phyloP scores from a whole-genome alignment of 129 eudicot genomes.

The Artemisia tridentata region DNA sequence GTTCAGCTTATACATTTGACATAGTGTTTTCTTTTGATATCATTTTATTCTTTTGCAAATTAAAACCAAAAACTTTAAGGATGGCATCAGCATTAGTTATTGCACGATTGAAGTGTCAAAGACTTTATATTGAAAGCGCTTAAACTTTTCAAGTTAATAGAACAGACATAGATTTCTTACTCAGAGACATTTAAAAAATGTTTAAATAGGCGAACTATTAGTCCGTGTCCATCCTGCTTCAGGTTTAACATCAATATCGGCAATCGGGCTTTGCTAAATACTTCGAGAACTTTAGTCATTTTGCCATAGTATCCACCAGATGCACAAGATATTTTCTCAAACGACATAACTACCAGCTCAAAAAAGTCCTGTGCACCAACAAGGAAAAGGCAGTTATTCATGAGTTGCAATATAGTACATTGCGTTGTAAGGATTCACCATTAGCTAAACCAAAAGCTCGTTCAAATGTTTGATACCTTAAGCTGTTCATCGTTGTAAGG shows the following conservation, averaged over 20 bases:
- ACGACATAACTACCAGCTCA: background rate
- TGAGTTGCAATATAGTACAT: background rate
- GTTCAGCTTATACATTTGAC: background rate
- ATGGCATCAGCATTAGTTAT: background rate
- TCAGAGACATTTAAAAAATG: background rate
- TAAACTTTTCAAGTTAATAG: background rate
- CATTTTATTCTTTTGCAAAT: too few relatives aligned
- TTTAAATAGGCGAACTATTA: background rate
- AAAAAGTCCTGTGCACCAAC: background rate
- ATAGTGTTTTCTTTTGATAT: background rate
- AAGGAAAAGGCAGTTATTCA: background rate
- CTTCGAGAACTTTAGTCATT: background rate
- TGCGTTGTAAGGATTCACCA: background rate
- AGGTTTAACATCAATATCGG: background rate
- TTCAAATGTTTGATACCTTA: constrained; percentile 28
- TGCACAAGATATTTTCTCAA: background rate
- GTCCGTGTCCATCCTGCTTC: background rate
- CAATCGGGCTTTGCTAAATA: background rate
- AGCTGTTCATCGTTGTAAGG: constrained; percentile 31
- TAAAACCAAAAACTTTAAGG: background rate
- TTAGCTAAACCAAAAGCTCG: background rate
- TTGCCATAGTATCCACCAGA: background rate
- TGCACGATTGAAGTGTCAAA: background rate
- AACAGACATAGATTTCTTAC: background rate
- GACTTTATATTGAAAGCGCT: background rate